Conservation (phyloP, 2,329 filamentous ascomycete genomes). For the Epichloe baconii region DNA sequence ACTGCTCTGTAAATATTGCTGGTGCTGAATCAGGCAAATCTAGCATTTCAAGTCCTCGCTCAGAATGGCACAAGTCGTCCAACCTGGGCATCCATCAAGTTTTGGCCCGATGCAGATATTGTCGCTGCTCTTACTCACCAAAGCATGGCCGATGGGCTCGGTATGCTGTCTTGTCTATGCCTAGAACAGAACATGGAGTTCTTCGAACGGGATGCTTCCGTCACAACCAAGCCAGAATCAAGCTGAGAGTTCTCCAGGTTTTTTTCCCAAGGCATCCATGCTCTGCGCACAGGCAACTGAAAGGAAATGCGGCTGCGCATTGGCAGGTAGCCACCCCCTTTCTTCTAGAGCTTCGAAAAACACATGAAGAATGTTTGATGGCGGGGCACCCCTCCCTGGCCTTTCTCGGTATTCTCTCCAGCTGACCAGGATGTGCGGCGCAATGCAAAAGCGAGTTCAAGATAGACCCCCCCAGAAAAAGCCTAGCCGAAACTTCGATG, state of each 20-base stretch:
- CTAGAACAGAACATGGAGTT: background rate
- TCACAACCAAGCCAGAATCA: background rate
- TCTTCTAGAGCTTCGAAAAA: slow-evolving; percentile 2
- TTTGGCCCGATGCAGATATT: background rate
- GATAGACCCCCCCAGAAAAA: background rate
- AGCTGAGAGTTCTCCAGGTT: background rate
- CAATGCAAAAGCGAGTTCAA: background rate
- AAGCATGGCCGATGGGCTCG: background rate
- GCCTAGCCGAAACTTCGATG: slow-evolving; percentile 5
- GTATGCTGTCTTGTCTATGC: background rate
- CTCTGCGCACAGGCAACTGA: background rate
- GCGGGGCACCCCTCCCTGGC: background rate
- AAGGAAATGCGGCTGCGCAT: background rate
- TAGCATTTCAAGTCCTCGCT: background rate
- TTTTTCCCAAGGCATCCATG: background rate
- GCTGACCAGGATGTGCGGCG: slow-evolving; percentile 3
- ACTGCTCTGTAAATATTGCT: background rate
- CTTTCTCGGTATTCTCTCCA: background rate
- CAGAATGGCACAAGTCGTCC: background rate
- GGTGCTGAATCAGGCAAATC: background rate
- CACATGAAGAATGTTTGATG: background rate
- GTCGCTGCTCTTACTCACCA: background rate
- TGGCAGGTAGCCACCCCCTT: background rate
- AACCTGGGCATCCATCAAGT: no score
- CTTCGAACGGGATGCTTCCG: background rate